A percentile compares a stretch with the other conserved stretches of the same genome.
Conservation (phyloP, 164 flowering plant species). For the Aristolochia californica region DNA sequence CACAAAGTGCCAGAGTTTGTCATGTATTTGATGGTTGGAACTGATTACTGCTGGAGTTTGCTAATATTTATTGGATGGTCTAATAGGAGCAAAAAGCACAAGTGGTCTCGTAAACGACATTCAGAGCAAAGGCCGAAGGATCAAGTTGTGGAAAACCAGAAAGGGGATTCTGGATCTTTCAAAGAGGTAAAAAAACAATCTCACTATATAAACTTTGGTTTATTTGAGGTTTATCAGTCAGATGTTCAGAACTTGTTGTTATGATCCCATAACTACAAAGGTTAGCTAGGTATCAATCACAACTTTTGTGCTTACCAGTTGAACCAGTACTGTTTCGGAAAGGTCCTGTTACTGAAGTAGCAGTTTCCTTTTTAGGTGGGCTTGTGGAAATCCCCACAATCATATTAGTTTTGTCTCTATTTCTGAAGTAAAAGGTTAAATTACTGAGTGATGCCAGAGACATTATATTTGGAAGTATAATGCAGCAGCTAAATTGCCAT, state of each 20-base stretch:
- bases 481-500: too few relatives aligned
- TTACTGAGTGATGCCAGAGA: too few relatives aligned
- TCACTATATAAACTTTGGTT: neutral
- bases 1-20: too few relatives aligned
- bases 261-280: neutral
- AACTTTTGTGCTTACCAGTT: too few relatives aligned
- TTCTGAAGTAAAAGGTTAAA: too few relatives aligned
- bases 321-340: too few relatives aligned
- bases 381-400: too few relatives aligned
- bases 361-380: too few relatives aligned
- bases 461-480: too few relatives aligned
- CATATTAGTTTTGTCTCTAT: too few relatives aligned
- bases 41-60: neutral
- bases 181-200: constrained; percentile 24
- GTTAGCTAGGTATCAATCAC: neutral
- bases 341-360: too few relatives aligned
- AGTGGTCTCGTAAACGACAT: constrained; percentile 16
- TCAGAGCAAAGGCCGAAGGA: constrained; percentile 16
- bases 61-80: neutral
- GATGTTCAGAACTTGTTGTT: neutral
- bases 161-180: constrained; percentile 24
- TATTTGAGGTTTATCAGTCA: neutral
- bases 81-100: constrained; percentile 10
- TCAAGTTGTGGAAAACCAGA: constrained; percentile 7
- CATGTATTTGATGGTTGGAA: neutral